Base-by-base conservation (phyloP, 441 rosid species). In the Erysimum pusillum region DNA sequence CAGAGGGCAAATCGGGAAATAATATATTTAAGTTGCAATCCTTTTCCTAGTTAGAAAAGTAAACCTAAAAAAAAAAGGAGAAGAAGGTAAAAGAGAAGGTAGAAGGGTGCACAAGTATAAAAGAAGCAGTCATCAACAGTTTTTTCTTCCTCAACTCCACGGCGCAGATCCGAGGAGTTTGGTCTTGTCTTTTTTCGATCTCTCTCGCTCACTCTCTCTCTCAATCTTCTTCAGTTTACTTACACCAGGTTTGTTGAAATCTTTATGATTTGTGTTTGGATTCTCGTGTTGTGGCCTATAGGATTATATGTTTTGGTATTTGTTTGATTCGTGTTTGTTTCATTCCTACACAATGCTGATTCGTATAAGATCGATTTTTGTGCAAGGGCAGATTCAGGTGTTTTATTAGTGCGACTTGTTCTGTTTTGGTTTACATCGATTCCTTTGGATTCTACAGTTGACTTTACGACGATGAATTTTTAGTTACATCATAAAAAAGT, bases 111-210 rank as follows among this genome's bases (percentile, higher is more conserved):
- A 10, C 11, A 10, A 0, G 10, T 74, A 64, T 74, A 74, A 74
- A 66, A 44, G 13, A 20, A 20, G 61, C 14, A 36, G 71, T 35
- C 61, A 10, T 49, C 31, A 48, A 65, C 44, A 46, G 45, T 35
- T 68, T 49, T 22, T 41, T 51, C 64, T 38, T 65, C 63, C 58
- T 63, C 76, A 84, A 86, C 97, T 89, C 94, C 90, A 85, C 91
- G 93, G 91, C 87, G 84, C 86, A 87, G 93, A 90, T 91, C 93
- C 90, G 87, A 87, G 91, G 97, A 90, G 97, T 90, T 88, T 86
- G 83, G 86, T 78, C 69, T 79, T 85, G 18, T 75, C 60, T 36
- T 85, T 78, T 77, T 78, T 71, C 12, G 42, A 63, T 45, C 68
- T 67, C 17, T 56, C 73, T 61, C 79, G 59, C 54, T 35, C 31